phyloP scores from a whole-genome alignment of 306 rosid genomes.

The Cicer chorassanicum region DNA sequence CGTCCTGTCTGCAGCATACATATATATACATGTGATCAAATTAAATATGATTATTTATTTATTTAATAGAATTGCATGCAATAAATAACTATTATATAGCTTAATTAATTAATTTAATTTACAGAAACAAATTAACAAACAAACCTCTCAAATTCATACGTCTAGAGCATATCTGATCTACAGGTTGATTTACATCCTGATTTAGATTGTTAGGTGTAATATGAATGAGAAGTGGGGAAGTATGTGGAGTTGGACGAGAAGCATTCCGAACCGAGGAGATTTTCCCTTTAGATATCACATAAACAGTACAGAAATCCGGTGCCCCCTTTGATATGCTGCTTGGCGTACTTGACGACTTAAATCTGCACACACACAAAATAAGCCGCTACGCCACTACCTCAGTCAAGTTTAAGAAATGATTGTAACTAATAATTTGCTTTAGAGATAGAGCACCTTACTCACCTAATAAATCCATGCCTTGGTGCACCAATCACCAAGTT shows the following conservation, averaged over 20 bases:
- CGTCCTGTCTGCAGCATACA: constrained; percentile 52
- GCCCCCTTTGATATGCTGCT: constrained; percentile 67
- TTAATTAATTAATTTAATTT: not conserved
- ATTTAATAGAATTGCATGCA: not conserved
- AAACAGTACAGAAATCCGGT: constrained; percentile 86
- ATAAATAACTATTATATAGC: not conserved
- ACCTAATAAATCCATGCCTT: constrained; percentile 90
- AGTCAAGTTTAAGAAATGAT: too few species aligned
- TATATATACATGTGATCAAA: not conserved
- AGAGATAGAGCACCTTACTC: constrained; percentile 30
- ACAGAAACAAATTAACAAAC: constrained; percentile 27
- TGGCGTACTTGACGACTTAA: constrained; percentile 68
- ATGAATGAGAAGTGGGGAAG: constrained; percentile 67
- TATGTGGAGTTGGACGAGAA: constrained; percentile 63
- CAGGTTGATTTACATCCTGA: constrained; percentile 41
- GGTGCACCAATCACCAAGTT: constrained; percentile 75
- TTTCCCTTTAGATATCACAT: constrained; percentile 81
- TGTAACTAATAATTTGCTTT: too few species aligned
- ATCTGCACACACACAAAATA: constrained; percentile 49
- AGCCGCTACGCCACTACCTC: too few species aligned
- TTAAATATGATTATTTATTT: not conserved
- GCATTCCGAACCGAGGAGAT: constrained; percentile 66
- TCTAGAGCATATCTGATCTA: constrained; percentile 42
- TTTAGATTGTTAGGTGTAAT: constrained; percentile 45
- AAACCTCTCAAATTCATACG: constrained; percentile 60